phyloP scores from a whole-genome alignment of 192 early-diverging fungal genomes.

The Dissophora globulifera region DNA sequence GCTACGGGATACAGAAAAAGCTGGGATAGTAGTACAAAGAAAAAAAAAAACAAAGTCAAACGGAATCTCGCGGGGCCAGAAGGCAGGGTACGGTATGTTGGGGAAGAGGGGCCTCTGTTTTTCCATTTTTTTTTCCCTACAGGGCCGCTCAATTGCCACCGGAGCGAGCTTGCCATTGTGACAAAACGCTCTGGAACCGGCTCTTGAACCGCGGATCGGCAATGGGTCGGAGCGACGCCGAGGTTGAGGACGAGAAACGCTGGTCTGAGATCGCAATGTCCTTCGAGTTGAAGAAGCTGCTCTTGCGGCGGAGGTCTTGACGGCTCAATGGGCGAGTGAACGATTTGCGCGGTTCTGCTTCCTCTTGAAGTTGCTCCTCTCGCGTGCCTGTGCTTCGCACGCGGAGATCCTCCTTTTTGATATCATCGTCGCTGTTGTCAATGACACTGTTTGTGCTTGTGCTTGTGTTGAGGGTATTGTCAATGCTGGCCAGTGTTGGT shows the following conservation, averaged over 20 bases:
- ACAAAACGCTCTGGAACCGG: conserved; percentile 37
- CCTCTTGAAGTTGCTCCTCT: not conserved
- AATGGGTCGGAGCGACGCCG: conserved; percentile 33
- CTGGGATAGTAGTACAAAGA: too few species aligned
- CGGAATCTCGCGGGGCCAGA: too few species aligned
- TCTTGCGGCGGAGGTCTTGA: conserved; percentile 46
- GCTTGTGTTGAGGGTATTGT: too few species aligned
- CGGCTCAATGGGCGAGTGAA: conserved; percentile 34
- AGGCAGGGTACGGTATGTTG: too few species aligned
- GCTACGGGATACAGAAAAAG: too few species aligned
- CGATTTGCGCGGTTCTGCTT: conserved; percentile 11
- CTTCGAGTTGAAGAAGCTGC: conserved; percentile 51
- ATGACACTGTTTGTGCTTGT: not conserved
- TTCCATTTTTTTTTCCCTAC: not conserved
- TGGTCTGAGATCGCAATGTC: conserved; percentile 36
- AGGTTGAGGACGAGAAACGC: conserved; percentile 23
- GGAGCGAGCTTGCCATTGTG: conserved; percentile 39
- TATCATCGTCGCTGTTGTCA: not conserved
- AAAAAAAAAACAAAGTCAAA: too few species aligned
- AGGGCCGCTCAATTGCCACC: conserved; percentile 14
- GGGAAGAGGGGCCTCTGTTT: too few species aligned
- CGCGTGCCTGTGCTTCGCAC: not conserved
- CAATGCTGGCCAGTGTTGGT: too few species aligned
- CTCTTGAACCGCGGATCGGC: conserved; percentile 46
- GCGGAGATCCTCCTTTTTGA: not conserved